Conservation (phyloP, 768 basidiomycete species). For the Mycena haematopus region DNA sequence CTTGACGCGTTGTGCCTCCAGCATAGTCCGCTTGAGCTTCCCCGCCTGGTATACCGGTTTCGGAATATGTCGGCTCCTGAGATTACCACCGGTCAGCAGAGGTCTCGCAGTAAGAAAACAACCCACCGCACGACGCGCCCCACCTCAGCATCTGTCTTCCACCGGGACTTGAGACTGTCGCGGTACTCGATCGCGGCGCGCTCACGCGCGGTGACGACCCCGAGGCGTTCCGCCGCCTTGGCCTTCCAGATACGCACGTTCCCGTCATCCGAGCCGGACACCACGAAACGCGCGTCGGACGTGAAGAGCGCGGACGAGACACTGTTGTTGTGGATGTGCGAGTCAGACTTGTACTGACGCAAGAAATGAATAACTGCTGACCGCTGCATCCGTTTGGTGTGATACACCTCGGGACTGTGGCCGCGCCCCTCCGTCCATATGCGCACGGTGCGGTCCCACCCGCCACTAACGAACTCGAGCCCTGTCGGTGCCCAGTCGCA, state of each 20-base stretch:
- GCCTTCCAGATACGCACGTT: conserved; percentile 97
- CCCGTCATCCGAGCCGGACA: conserved; percentile 93
- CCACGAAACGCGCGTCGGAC: conserved; percentile 87
- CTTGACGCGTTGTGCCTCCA: conserved; percentile 88
- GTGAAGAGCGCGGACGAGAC: conserved; percentile 91
- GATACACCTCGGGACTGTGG: conserved; percentile 86
- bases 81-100: conserved; percentile 6
- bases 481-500: conserved; percentile 99
- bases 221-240: conserved; percentile 90
- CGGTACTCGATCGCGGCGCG: conserved; percentile 93
- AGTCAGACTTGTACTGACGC: background rate
- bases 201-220: conserved; percentile 88
- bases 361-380: conserved; percentile 33
- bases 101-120: background rate
- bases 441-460: conserved; percentile 93
- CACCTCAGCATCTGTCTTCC: conserved; percentile 86
- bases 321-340: conserved; percentile 46
- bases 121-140: conserved; percentile 80
- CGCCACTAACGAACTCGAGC: conserved; percentile 92
- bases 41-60: conserved; percentile 89
- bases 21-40: conserved; percentile 91
- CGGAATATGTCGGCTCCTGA: conserved; percentile 82
- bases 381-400: conserved; percentile 98
- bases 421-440: conserved; percentile 92
- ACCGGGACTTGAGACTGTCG: conserved; percentile 83